Evolutionary conservation across 495 filamentous ascomycete genomes (phyloP), one percentile per base, ranked within the genome.

Genomic region (Talaromyces proteolyticus): DNA sequence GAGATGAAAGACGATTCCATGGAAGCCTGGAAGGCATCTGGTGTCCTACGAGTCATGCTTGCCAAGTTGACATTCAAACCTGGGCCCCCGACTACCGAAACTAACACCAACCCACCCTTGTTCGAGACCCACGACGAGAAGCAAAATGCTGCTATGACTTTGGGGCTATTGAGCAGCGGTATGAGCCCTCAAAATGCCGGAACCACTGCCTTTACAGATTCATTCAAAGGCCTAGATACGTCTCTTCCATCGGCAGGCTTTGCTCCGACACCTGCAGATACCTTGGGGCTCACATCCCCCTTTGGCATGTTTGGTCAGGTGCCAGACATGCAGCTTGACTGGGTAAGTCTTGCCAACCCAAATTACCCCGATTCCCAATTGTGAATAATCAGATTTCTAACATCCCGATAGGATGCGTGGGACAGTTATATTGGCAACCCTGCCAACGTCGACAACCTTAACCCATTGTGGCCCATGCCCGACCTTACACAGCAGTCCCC

Each of bases 21-120:
- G 64, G 91, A 95, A 53, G 88, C 91, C 0, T 89, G 82, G 66
- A 96, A 95, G 65, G 91, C 88, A 14, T 79, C 79, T 17, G 78
- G 74, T n/a, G 76, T 87, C 12, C 73, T 96, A 6, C 78, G 78
- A 7, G 82, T 93, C 38, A 93, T 95, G 82, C 67, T 95, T 34
- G 72, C 74, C 22, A 90, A 91, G 61, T 64, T 95, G 49, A 84
- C 81, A 44, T 67, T 63, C 61, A 34, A 62, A 65, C 42, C 52
- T 10, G 61, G 48, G 34, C 56, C 47, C 36, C 56, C 57, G 6
- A 47, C 53, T n/a, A 22, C 57, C 42, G 68, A 69, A 14, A 64
- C 43, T 14, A 56, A 52, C 36, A 37, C 58, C 34, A 54, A 47
- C 3, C 42, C 58, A 8, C 49, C 59, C 25, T 22, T 51, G 47